These are phyloP conservation scores for Asterophora parasitica DNA, from an alignment of 768 basidiomycete genomes.

Conservation along the genomic window DNA sequence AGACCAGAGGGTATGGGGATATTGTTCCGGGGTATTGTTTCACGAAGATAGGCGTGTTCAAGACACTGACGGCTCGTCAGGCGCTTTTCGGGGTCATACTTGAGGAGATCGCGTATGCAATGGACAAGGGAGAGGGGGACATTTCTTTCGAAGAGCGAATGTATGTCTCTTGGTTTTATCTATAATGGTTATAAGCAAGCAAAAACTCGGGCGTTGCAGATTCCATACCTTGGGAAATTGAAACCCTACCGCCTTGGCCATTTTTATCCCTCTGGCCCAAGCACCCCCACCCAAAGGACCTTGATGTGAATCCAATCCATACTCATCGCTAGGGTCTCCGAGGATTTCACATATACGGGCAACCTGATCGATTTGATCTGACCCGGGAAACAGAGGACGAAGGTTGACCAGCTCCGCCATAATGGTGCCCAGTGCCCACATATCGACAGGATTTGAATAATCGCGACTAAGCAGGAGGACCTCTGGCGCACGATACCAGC, in stretches of 20 bases:
- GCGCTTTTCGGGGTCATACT: slow-evolving; percentile 85
- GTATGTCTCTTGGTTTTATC: slow-evolving; percentile 63
- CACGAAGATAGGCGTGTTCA: slow-evolving; percentile 83
- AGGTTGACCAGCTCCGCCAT: slow-evolving; percentile 96
- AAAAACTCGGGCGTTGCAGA: slow-evolving; percentile 6
- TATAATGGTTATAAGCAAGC: slow-evolving; percentile 24
- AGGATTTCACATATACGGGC: slow-evolving; percentile 87
- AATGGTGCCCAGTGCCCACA: slow-evolving; percentile 99
- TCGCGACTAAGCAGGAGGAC: slow-evolving; percentile 87
- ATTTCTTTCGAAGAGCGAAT: slow-evolving; percentile 69
- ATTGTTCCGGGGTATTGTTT: slow-evolving; percentile 65
- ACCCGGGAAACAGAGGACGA: slow-evolving; percentile 92
- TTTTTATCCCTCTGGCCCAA: slow-evolving; percentile 81
- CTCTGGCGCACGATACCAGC: slow-evolving; percentile 99
- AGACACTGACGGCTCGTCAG: slow-evolving; percentile 85
- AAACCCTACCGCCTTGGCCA: slow-evolving; percentile 85
- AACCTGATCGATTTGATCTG: slow-evolving; percentile 90
- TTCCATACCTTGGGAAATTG: slow-evolving; percentile 79
- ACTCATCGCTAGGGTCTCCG: slow-evolving; percentile 83
- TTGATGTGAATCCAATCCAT: slow-evolving; percentile 70
- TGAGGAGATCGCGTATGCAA: slow-evolving; percentile 87
- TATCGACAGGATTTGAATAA: slow-evolving; percentile 96
- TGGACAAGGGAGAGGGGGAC: slow-evolving; percentile 82
- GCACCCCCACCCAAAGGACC: slow-evolving; percentile 77
- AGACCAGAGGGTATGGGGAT: slow-evolving; percentile 58